Percentiles rank a stretch among this genome's conserved stretches.
Conservation (phyloP, 441 rosid genomes). For the Heliophila coronopifolia region DNA sequence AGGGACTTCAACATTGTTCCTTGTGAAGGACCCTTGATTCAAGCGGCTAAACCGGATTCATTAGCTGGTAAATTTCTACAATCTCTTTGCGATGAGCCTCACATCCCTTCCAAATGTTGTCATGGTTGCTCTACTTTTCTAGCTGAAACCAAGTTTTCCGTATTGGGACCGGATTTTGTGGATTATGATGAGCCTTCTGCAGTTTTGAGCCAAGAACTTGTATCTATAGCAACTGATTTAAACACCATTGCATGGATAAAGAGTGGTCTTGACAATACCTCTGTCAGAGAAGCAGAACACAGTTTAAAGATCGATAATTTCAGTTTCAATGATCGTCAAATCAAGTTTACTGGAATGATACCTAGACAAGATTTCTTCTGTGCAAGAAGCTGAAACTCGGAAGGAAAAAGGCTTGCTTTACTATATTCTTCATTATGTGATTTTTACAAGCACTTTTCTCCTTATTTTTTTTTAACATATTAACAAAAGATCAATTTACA, state of each 20-base stretch:
- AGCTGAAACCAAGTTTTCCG: conserved; percentile 19
- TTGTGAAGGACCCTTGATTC: conserved; percentile 46
- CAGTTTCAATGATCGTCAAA: conserved; percentile 34
- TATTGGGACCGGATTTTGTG: conserved; percentile 69
- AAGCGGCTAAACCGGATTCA: conserved; percentile 42
- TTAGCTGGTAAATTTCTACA: conserved; percentile 46
- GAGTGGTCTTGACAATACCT: conserved; percentile 53
- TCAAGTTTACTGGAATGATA: conserved; percentile 43
- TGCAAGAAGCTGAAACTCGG: conserved; percentile 44
- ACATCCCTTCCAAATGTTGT: conserved; percentile 58
- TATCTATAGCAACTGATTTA: conserved; percentile 75
- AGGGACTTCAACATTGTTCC: conserved; percentile 33
- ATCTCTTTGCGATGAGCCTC: conserved; percentile 45
- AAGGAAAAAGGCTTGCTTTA: conserved; percentile 32
- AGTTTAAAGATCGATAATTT: conserved; percentile 30
- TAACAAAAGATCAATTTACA: conserved; percentile 19
- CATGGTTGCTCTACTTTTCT: conserved; percentile 52
- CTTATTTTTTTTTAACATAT: conserved; percentile 6
- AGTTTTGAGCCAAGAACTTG: conserved; percentile 61
- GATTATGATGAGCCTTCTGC: conserved; percentile 63
- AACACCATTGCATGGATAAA: conserved; percentile 83
- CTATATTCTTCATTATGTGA: neutral
- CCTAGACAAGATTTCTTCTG: conserved; percentile 38
- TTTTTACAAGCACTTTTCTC: conserved; percentile 29
- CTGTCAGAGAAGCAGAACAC: conserved; percentile 39